Conservation (phyloP, 345 rosid genomes). For the Citrus maxima region DNA sequence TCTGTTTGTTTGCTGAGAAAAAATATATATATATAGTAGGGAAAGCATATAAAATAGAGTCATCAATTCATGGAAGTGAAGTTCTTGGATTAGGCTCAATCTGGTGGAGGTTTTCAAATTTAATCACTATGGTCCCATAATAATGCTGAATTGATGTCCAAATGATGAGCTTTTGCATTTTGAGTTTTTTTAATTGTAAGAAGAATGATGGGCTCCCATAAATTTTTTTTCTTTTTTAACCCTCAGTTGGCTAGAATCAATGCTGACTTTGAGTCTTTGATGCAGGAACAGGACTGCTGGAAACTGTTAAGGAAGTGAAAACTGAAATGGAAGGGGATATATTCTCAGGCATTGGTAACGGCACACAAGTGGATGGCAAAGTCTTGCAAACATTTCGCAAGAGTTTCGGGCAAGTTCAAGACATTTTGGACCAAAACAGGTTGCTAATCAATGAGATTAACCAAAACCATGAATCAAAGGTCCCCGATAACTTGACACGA, state of each 20-base stretch:
- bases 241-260: not conserved
- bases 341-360: slow-evolving; percentile 57
- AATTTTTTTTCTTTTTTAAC: not conserved
- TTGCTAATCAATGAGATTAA: slow-evolving; percentile 79
- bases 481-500: slow-evolving; percentile 66
- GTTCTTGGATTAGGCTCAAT: not conserved
- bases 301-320: not conserved
- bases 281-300: slow-evolving; percentile 7
- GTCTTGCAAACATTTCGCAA: slow-evolving; percentile 66
- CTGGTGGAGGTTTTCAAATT: not conserved
- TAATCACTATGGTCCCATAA: not conserved
- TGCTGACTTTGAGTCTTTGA: not conserved
- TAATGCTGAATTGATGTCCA: not conserved
- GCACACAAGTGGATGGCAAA: slow-evolving; percentile 56
- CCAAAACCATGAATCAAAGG: slow-evolving; percentile 81
- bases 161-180: not conserved
- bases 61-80: not conserved
- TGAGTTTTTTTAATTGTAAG: not conserved
- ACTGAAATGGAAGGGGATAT: slow-evolving; percentile 72
- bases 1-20: slow-evolving; percentile 22
- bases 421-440: slow-evolving; percentile 80
- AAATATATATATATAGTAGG: no score
- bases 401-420: slow-evolving; percentile 78
- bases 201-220: not conserved
- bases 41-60: not conserved